Conservation (phyloP, 2,329 filamentous ascomycete genomes). For the Monilinia polystroma region DNA sequence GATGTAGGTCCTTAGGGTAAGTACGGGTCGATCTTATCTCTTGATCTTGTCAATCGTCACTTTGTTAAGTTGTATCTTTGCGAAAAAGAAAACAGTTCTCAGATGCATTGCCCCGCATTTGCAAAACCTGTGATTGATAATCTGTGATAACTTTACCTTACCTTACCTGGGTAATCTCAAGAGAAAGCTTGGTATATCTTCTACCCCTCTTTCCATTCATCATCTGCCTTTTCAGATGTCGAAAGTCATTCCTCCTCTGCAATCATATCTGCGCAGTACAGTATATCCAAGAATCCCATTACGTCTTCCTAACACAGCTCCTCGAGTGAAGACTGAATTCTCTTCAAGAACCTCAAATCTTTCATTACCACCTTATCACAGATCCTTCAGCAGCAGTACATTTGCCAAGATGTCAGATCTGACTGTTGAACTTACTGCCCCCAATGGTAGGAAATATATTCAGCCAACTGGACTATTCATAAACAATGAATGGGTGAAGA, state of each 20-base stretch:
- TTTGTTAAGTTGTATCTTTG: not conserved
- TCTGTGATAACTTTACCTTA: not conserved
- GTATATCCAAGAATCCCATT: slow-evolving; percentile 4
- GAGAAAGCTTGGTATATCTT: slow-evolving; percentile 11
- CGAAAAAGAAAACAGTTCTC: not conserved
- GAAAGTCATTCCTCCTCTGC: slow-evolving; percentile 12
- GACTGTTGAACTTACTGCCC: slow-evolving; percentile 63
- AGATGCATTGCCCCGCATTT: slow-evolving; percentile 16
- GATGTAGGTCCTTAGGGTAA: no score
- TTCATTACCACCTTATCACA: slow-evolving; percentile 11
- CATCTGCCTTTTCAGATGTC: slow-evolving; percentile 14
- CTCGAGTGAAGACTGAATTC: slow-evolving; percentile 10
- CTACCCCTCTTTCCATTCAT: not conserved
- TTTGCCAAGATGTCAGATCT: slow-evolving; percentile 45
- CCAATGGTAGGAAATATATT: slow-evolving; percentile 70
- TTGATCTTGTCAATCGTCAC: slow-evolving; percentile 10
- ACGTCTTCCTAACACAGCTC: not conserved
- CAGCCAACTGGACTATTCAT: slow-evolving; percentile 80
- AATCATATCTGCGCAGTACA: slow-evolving; percentile 17
- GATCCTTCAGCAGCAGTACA: slow-evolving; percentile 30
- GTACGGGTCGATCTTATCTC: slow-evolving; percentile 4
- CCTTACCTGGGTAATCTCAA: not conserved
- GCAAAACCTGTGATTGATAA: not conserved
- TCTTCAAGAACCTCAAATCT: not conserved
- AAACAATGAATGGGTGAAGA: slow-evolving; percentile 75